These are phyloP conservation scores for Solanum habrochaites DNA, from an alignment of 257 asterid genomes.

Conservation along the genomic window DNA sequence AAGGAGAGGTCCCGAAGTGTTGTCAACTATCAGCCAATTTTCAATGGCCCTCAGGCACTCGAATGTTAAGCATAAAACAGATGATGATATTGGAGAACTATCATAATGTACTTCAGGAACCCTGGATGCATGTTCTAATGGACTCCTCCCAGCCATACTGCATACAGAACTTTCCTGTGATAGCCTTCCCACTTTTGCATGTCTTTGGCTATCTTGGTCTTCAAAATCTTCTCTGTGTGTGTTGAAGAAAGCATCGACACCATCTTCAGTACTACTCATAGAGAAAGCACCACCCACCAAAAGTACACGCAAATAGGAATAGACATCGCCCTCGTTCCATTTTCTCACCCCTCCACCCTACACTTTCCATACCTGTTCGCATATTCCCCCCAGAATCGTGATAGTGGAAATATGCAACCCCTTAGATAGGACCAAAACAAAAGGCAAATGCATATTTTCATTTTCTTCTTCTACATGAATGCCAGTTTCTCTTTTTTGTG, in stretches of 20 bases:
- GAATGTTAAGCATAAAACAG: conserved; percentile 63
- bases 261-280: conserved; percentile 12
- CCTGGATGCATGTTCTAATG: conserved; percentile 35
- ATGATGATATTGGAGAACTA: conserved; percentile 42
- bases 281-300: conserved; percentile 85
- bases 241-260: conserved; percentile 27
- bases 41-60: conserved; percentile 89
- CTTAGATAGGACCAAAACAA: too few relatives aligned
- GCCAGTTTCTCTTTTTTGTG: conserved; percentile 83
- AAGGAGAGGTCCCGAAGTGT: conserved; percentile 42
- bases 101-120: conserved; percentile 19
- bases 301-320: too few relatives aligned
- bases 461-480: conserved; percentile 79
- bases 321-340: too few relatives aligned
- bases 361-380: too few relatives aligned
- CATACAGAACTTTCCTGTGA: conserved; percentile 79
- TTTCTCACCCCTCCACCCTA: too few relatives aligned
- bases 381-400: too few relatives aligned
- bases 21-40: conserved; percentile 70
- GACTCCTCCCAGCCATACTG: conserved; percentile 48
- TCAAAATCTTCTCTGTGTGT: conserved; percentile 38
- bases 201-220: conserved; percentile 74
- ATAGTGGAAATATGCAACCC: too few relatives aligned
- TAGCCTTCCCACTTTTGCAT: conserved; percentile 91
- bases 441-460: conserved; percentile 69